Conservation (phyloP, 2,329 filamentous ascomycete species). For the Neonectria neomacrospora region DNA sequence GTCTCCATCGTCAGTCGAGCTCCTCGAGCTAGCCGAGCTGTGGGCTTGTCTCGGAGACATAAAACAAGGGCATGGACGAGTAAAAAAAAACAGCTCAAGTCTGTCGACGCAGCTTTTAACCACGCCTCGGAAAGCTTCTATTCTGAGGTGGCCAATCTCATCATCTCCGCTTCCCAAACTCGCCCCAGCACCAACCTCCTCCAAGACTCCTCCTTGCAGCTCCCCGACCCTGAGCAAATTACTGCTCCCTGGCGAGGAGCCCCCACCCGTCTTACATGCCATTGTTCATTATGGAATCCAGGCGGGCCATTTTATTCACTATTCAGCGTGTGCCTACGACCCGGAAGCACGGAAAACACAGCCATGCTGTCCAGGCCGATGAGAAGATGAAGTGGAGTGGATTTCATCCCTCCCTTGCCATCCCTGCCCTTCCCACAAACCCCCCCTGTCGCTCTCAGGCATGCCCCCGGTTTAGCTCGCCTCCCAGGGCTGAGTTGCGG, state of each 20-base stretch:
- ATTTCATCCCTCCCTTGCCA: not conserved
- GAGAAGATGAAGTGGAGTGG: not conserved
- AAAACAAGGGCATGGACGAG: slow-evolving; percentile 3
- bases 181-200: slow-evolving; percentile 29
- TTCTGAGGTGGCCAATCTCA: slow-evolving; percentile 34
- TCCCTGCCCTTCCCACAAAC: slow-evolving; percentile 5
- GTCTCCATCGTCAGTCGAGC: not conserved
- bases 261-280: slow-evolving; percentile 32
- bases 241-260: slow-evolving; percentile 8
- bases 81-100: not conserved
- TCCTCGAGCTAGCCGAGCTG: not conserved
- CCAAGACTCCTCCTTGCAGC: not conserved
- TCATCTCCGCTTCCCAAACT: slow-evolving; percentile 27
- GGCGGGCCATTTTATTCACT: not conserved
- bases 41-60: not conserved
- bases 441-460: not conserved
- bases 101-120: slow-evolving; percentile 1
- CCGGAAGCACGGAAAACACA: slow-evolving; percentile 14
- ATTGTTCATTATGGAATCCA: not conserved
- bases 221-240: slow-evolving; percentile 4
- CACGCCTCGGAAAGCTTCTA: slow-evolving; percentile 33
- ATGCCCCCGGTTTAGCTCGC: slow-evolving; percentile 5
- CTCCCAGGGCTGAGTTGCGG: slow-evolving; percentile 40
- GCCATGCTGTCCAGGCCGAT: slow-evolving; percentile 18
- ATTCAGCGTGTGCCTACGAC: not conserved